Base-by-base conservation (phyloP, 352 stramenopile species). In the Globisporangium canariense region DNA sequence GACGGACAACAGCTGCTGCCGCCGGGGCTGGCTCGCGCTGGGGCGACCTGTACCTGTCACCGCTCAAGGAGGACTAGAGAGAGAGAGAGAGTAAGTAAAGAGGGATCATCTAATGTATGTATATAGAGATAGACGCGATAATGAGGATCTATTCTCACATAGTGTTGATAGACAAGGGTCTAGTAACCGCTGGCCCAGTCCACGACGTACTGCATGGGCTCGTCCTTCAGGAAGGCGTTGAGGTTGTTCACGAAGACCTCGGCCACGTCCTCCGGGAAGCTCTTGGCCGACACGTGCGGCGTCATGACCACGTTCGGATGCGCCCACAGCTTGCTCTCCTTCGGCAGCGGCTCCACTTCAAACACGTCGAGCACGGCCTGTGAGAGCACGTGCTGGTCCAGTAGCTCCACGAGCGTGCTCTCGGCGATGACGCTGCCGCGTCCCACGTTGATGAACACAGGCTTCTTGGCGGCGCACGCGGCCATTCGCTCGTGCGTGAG, bases 401-500 rank as follows among this genome's bases (percentile, higher is more conserved):
- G 70, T 43, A 86, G 79, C 6, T 68, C 28, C 30, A 97, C 3
- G 55, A 97, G 67, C 46, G 69, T 68, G 34, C 49, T 50, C 65
- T 95, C 62, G 10, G 62, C 45, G 55, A 96, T 82, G 53, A 97
- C 70, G 60, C 94, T 88, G 22, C 90, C 90, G 34, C 90, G 81
- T 13, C 90, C 90, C 22, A 95, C 86, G 71, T 97, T 97, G 68
- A 97, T 81, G 64, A 97, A 83, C 46, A 93, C 79, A n/a, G 86
- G 85, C 66, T 88, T 73, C 73, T 88, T 82, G n/a, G 71, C 51
- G 0, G 61, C 61, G 38, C 81, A 91, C 34, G 71, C 36, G 10
- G 52, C 36, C 3, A 97, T 68, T 20, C 77, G 74, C 43, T 66
- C 52, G 22, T 80, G 71, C 9, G 64, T 81, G 30, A 97, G 70